Conservation (phyloP, 345 rosid species). For the Brassica juncea region DNA sequence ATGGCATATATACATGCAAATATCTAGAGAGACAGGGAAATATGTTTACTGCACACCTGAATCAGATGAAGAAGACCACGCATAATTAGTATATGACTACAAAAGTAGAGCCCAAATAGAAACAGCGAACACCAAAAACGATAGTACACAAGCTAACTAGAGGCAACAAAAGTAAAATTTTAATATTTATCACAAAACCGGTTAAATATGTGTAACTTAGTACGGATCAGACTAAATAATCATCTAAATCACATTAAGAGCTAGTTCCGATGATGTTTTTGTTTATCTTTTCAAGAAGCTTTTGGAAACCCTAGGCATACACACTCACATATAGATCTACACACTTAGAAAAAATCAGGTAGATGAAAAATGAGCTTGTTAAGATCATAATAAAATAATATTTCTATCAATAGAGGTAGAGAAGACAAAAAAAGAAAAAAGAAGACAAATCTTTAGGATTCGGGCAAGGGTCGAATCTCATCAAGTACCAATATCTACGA, state of each 20-base stretch:
- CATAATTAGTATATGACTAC: constrained; percentile 1
- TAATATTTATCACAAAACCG: neutral
- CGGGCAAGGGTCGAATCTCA: constrained; percentile 27
- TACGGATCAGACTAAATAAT: constrained; percentile 28
- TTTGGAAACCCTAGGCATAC: constrained; percentile 35
- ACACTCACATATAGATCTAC: neutral
- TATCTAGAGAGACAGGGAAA: too few relatives aligned
- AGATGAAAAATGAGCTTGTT: neutral
- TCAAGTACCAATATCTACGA: constrained; percentile 21
- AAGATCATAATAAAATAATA: neutral
- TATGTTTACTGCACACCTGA: constrained; percentile 27
- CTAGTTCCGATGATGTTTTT: constrained; percentile 30
- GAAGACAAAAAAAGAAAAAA: neutral
- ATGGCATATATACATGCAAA: too few relatives aligned
- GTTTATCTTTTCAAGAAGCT: constrained; percentile 19
- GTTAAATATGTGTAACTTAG: constrained; percentile 29
- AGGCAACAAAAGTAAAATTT: constrained; percentile 14
- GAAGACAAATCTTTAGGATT: constrained; percentile 3
- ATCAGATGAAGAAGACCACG: constrained; percentile 7
- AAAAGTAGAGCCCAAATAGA: constrained; percentile 35
- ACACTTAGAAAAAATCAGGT: constrained; percentile 11
- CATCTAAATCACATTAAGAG: constrained; percentile 22
- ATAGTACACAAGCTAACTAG: constrained; percentile 35
- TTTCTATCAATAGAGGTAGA: neutral
- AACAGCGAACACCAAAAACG: constrained; percentile 25